Evolutionary conservation across 139 green algal genomes (phyloP).

Genomic region (Chlamydomonas urium): DNA sequence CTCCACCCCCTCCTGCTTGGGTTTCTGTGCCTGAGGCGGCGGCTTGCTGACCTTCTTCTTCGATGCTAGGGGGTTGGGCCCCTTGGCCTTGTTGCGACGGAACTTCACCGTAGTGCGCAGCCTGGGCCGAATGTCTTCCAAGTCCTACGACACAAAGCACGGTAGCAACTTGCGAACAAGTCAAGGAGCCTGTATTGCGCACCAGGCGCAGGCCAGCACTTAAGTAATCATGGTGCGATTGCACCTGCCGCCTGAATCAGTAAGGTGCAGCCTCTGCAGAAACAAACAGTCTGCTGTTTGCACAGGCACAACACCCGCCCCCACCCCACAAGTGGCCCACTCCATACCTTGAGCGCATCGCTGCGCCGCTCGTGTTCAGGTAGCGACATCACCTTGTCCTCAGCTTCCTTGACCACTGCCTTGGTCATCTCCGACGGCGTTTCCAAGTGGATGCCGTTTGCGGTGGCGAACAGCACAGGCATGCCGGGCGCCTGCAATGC

Average conservation of each 20-base stretch:
- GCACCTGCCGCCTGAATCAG: no score
- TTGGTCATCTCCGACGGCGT: slow-evolving; percentile 33
- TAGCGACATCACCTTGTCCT: not conserved
- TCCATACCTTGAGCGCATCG: slow-evolving; percentile 6
- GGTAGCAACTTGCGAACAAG: no score
- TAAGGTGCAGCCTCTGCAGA: no score
- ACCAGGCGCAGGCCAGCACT: no score
- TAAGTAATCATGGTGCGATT: no score
- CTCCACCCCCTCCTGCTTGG: no score
- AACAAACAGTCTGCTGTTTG: no score
- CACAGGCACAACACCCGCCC: no score
- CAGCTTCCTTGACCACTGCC: not conserved
- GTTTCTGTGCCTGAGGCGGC: not conserved
- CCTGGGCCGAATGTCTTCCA: slow-evolving; percentile 3
- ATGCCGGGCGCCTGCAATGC: slow-evolving; percentile 27
- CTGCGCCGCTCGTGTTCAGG: slow-evolving; percentile 1
- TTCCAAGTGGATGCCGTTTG: slow-evolving; percentile 56
- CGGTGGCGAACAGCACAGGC: slow-evolving; percentile 45
- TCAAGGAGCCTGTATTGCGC: no score
- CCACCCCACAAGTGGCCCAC: no score
- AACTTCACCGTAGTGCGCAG: not conserved
- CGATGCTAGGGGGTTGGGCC: not conserved
- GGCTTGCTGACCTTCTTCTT: not conserved
- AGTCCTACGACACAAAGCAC: no score
- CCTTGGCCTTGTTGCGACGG: slow-evolving; percentile 11